Evolutionary conservation across 257 asterid species (phyloP).

Genomic region (Primulina tabacum): DNA sequence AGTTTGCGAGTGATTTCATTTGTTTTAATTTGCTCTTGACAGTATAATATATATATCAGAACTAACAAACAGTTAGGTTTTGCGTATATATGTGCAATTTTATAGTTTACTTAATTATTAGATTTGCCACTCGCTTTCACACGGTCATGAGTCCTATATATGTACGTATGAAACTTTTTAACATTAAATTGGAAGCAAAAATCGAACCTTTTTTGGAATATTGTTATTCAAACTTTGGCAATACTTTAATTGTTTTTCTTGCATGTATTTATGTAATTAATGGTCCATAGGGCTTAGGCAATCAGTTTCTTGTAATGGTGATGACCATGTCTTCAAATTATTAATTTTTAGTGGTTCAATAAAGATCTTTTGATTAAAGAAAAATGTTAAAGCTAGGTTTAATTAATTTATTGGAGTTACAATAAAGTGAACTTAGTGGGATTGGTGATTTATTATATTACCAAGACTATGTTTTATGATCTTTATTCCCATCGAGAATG

Average conservation of each 20-base stretch:
- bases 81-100: conserved; percentile 19
- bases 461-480: conserved; percentile 19
- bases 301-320: too few species aligned
- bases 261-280: not conserved
- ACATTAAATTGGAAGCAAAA: not conserved
- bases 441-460: conserved; percentile 33
- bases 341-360: not conserved
- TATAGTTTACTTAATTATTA: conserved; percentile 6
- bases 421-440: conserved; percentile 29
- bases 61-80: conserved; percentile 24
- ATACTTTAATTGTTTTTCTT: not conserved
- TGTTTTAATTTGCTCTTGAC: conserved; percentile 1
- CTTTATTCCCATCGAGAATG: too few species aligned
- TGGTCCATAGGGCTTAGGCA: too few species aligned
- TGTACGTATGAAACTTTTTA: not conserved
- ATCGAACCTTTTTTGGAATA: not conserved
- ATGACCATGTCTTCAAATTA: too few species aligned
- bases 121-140: conserved; percentile 4
- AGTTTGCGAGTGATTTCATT: conserved; percentile 12
- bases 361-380: not conserved
- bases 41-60: conserved; percentile 22
- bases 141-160: conserved; percentile 19
- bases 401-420: not conserved
- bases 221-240: not conserved
- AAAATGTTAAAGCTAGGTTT: not conserved